Percentiles rank a stretch among this genome's conserved stretches.
phyloP scores from a whole-genome alignment of 1,284 basidiomycete genomes.

The Ganoderma boninense region DNA sequence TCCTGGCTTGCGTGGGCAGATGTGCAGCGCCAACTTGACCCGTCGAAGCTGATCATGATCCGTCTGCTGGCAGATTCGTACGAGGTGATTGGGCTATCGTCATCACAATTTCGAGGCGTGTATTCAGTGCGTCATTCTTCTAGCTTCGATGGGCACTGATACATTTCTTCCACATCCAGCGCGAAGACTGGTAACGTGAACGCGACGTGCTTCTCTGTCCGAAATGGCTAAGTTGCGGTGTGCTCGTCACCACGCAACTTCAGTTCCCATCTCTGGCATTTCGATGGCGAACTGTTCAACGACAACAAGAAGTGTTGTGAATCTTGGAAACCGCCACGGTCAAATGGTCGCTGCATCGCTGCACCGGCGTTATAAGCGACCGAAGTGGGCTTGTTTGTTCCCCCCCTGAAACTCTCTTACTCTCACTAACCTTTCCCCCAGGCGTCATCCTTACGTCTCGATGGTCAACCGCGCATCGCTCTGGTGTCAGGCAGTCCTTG shows the following conservation, averaged over 20 bases:
- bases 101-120: not conserved
- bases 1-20: not conserved
- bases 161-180: not conserved
- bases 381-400: not conserved
- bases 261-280: not conserved
- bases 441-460: not conserved
- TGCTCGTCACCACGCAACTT: not conserved
- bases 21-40: not conserved
- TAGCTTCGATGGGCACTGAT: not conserved
- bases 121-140: not conserved
- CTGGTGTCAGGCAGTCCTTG: not conserved
- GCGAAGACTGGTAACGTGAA: not conserved
- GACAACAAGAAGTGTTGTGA: not conserved
- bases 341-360: not conserved
- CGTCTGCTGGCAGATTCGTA: not conserved
- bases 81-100: not conserved
- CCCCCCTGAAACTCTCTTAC: not conserved
- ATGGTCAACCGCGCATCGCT: not conserved
- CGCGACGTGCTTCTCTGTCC: not conserved
- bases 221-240: not conserved
- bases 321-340: not conserved
- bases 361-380: not conserved
- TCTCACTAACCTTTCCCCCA: not conserved
- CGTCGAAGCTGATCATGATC: not conserved
- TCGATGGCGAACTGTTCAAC: not conserved